A percentile compares a stretch with the other conserved stretches of the same genome.
Conservation (phyloP, 2,329 filamentous ascomycete species). For the Dothideomycetes sp. region DNA sequence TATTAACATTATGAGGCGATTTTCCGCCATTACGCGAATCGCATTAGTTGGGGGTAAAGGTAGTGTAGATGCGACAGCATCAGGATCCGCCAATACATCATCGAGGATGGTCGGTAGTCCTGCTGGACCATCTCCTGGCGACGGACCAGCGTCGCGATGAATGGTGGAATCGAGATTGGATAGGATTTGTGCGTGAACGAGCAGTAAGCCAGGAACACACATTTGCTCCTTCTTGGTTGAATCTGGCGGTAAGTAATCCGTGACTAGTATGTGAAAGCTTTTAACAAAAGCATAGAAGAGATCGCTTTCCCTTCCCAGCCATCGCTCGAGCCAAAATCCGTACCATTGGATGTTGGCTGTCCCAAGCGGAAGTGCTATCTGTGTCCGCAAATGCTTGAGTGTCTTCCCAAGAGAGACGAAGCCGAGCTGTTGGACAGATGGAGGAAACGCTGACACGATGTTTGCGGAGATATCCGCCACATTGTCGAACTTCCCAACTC, state of each 20-base stretch:
- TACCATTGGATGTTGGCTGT: conserved; percentile 71
- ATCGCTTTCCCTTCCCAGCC: conserved; percentile 80
- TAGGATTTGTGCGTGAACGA: conserved; percentile 74
- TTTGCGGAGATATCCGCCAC: conserved; percentile 42
- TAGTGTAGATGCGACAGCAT: conserved; percentile 54
- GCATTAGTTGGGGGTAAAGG: conserved; percentile 57
- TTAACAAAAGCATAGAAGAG: conserved; percentile 88
- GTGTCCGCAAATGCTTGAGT: conserved; percentile 51
- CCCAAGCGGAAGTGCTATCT: conserved; percentile 55
- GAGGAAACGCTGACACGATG: conserved; percentile 60
- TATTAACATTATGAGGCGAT: conserved; percentile 70
- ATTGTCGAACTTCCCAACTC: conserved; percentile 45
- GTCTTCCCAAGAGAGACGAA: conserved; percentile 52
- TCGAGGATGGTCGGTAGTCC: conserved; percentile 50
- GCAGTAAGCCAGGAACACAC: conserved; percentile 64
- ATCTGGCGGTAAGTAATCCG: conserved; percentile 45
- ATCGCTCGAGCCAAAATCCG: conserved; percentile 72
- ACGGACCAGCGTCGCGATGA: conserved; percentile 51
- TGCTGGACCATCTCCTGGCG: conserved; percentile 19
- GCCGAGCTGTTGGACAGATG: conserved; percentile 48
- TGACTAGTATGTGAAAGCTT: conserved; percentile 68
- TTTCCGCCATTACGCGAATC: conserved; percentile 75
- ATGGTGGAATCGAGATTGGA: conserved; percentile 72
- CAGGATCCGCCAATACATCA: conserved; percentile 51
- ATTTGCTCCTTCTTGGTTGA: conserved; percentile 45